Percentiles rank a stretch among this genome's conserved stretches.
These are phyloP conservation scores for Kodamaea arcana DNA, from an alignment of 1,139 yeast species.

Conservation along the genomic window DNA sequence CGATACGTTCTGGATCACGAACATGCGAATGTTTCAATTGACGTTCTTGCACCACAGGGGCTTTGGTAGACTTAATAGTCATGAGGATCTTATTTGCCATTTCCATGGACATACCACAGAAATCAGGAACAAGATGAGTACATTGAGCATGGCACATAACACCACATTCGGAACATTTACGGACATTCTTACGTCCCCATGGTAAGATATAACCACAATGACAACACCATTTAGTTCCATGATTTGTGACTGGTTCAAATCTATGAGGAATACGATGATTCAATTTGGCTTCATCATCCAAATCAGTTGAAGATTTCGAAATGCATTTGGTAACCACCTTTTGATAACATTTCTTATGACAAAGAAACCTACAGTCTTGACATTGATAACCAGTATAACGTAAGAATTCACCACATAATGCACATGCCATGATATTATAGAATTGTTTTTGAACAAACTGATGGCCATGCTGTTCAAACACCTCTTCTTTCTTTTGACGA, in stretches of 20 bases:
- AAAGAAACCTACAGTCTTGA: conserved; percentile 89
- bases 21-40: conserved; percentile 4
- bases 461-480: conserved; percentile 94
- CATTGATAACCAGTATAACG: conserved; percentile 95
- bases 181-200: conserved; percentile 90
- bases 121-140: conserved; percentile 92
- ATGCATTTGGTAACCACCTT: conserved; percentile 95
- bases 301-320: conserved; percentile 81
- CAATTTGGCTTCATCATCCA: conserved; percentile 84
- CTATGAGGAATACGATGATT: conserved; percentile 97
- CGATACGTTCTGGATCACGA: conserved; percentile 6
- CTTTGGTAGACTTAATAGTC: conserved; percentile 79
- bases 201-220: conserved; percentile 97
- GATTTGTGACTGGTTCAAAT: conserved; percentile 83
- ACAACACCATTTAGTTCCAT: conserved; percentile 98
- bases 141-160: conserved; percentile 91
- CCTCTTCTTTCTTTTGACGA: conserved; percentile 90
- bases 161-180: conserved; percentile 94
- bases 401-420: conserved; percentile 91
- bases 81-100: conserved; percentile 86
- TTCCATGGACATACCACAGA: conserved; percentile 98
- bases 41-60: conserved; percentile 22
- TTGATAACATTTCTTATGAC: conserved; percentile 91
- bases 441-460: conserved; percentile 94
- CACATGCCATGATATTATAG: conserved; percentile 95